These are phyloP conservation scores for Fusarium paranaense DNA, from an alignment of 2,329 filamentous ascomycete species.

Conservation along the genomic window DNA sequence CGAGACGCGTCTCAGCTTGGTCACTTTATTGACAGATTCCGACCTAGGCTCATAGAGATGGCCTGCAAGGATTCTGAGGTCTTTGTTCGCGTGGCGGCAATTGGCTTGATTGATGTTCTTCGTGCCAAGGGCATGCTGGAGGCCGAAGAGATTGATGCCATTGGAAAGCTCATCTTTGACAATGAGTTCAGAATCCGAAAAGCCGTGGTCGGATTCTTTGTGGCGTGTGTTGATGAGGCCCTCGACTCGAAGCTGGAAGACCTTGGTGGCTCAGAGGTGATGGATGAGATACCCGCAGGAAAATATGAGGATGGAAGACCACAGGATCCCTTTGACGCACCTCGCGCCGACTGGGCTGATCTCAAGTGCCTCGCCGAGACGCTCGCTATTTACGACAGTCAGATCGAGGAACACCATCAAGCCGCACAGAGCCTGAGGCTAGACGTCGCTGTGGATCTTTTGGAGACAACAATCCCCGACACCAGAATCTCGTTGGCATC, in stretches of 20 bases:
- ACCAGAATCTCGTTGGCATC: slow-evolving; percentile 88
- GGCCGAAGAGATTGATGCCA: slow-evolving; percentile 88
- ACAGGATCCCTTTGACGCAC: slow-evolving; percentile 72
- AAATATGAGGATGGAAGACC: slow-evolving; percentile 69
- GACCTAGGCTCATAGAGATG: slow-evolving; percentile 90
- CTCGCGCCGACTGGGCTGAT: slow-evolving; percentile 87
- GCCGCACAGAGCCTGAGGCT: slow-evolving; percentile 58
- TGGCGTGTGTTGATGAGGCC: slow-evolving; percentile 84
- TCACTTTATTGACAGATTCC: slow-evolving; percentile 93
- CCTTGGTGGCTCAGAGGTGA: slow-evolving; percentile 80
- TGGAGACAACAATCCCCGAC: slow-evolving; percentile 75
- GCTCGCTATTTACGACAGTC: slow-evolving; percentile 82
- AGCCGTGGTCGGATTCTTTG: slow-evolving; percentile 90
- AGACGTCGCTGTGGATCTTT: slow-evolving; percentile 63
- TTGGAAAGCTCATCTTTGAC: slow-evolving; percentile 91
- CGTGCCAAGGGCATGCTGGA: slow-evolving; percentile 89
- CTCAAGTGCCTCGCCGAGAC: slow-evolving; percentile 91
- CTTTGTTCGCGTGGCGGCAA: slow-evolving; percentile 81
- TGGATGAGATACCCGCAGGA: slow-evolving; percentile 78
- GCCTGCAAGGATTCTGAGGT: slow-evolving; percentile 87
- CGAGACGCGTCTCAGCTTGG: slow-evolving; percentile 85
- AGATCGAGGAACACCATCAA: slow-evolving; percentile 70
- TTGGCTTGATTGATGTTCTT: slow-evolving; percentile 84
- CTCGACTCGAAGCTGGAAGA: slow-evolving; percentile 85
- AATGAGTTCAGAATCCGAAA: slow-evolving; percentile 86